Base-by-base conservation (phyloP, 225 moss, liverwort and hornwort genomes). In the Straminergon stramineum region DNA sequence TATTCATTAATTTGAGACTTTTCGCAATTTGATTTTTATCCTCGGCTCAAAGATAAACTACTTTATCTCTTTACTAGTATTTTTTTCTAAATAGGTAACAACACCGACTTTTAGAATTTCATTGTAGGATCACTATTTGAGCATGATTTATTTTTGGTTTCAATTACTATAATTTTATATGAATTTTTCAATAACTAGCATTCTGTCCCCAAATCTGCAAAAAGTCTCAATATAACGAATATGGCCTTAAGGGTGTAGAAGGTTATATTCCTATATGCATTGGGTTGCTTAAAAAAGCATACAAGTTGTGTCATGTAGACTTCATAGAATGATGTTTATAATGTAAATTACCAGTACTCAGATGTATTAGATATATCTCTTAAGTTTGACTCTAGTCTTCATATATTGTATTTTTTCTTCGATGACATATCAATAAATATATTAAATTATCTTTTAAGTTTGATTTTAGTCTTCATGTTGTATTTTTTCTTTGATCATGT, bases 231-330 rank as follows among this genome's bases (percentile, higher is more conserved):
- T 52, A 52, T 52, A 52, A 52, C 52, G 10, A 52, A 52, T 52
- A 52, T 52, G 52, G 52, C 52, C 6, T 0, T 17, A 0, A 30
- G 2, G 30, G 1, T 30, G 28, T 30, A 30, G 17, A 74, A 74
- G 45, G 45, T 74, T 41, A 41, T 23, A 22, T n/a, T 73, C 5
- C 27, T 16, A 27, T 9, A 27, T 41, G 15, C 15, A 41, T 41
- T 70, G 1, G 5, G 5, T 41, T 41, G 71, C 1, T 73, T 73
- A 73, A 9, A 73, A 15, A 27, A 17, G 2, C 3, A 43, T 16
- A 5, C 1, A 45, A 0, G 10, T 28, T 43, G 28, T 73, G 10
- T 43, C 1, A 27, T 0, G 4, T 16, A 27, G 3, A 43, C 15
- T 73, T 43, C 5, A 43, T 15, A 14, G 14, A 15, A 41, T 41